phyloP scores from a whole-genome alignment of 768 basidiomycete species.

The Mycena pura region DNA sequence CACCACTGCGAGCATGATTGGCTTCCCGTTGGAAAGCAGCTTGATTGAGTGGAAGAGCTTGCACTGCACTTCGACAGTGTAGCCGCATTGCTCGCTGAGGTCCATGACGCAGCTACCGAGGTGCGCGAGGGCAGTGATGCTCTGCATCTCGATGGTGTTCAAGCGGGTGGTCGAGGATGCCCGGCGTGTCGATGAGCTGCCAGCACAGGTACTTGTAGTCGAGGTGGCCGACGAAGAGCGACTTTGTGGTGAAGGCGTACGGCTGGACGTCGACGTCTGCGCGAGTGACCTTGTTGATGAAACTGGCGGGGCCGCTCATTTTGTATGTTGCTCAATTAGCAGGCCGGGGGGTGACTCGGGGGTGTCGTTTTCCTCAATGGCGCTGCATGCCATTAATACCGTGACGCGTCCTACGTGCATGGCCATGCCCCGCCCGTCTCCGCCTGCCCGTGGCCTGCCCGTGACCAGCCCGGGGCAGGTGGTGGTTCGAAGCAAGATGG shows the following conservation, averaged over 20 bases:
- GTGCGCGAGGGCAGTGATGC: constrained; percentile 97
- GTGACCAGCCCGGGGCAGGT: no score
- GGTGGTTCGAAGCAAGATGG: no score
- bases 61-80: constrained; percentile 95
- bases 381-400: no score
- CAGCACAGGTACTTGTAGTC: constrained; percentile 99
- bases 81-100: constrained; percentile 97
- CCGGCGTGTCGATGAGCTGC: constrained; percentile 99
- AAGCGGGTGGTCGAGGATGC: constrained; percentile 95
- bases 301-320: no score
- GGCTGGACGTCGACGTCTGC: constrained; percentile 99
- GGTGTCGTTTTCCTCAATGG: no score
- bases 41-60: constrained; percentile 99
- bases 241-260: constrained; percentile 99
- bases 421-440: no score
- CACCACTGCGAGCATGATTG: no score
- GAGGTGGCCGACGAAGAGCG: constrained; percentile 96
- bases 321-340: no score
- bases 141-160: constrained; percentile 99
- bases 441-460: no score
- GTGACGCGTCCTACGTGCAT: no score
- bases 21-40: constrained; percentile 93
- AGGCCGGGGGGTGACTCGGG: no score
- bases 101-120: constrained; percentile 97
- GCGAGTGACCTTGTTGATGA: constrained; percentile 99